Evolutionary conservation across 768 basidiomycete species (phyloP).

Genomic region (Boletus insuetus): DNA sequence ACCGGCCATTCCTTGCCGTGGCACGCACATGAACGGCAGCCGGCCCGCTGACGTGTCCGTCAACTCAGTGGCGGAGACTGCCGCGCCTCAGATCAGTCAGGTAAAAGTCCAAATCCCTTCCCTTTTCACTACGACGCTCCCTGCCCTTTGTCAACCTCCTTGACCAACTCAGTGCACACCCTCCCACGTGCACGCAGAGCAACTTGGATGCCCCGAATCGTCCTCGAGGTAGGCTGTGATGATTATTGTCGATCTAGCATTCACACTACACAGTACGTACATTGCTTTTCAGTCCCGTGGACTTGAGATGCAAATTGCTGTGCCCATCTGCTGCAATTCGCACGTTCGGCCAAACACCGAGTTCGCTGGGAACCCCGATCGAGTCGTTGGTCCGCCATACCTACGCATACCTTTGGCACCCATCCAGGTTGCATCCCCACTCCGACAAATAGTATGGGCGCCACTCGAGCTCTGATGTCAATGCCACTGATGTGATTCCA

Average conservation of each 20-base stretch:
- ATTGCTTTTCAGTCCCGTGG: slow-evolving; percentile 2
- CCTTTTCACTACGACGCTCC: not conserved
- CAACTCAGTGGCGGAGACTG: not conserved
- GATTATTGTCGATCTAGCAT: slow-evolving; percentile 7
- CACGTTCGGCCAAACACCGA: slow-evolving; percentile 12
- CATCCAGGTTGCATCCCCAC: not conserved
- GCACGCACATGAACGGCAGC: not conserved
- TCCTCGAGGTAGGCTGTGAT: not conserved
- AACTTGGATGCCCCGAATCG: not conserved
- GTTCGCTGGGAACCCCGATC: not conserved
- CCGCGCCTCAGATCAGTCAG: not conserved
- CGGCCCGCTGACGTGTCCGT: slow-evolving; percentile 1
- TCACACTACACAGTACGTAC: slow-evolving; percentile 8
- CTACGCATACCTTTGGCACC: not conserved
- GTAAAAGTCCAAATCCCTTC: not conserved
- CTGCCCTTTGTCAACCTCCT: not conserved
- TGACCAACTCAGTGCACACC: not conserved
- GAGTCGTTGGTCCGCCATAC: not conserved
- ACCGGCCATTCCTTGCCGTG: slow-evolving; percentile 26
- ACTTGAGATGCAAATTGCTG: slow-evolving; percentile 13
- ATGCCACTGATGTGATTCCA: not conserved
- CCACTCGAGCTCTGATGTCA: slow-evolving; percentile 1
- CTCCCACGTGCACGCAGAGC: not conserved
- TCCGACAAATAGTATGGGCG: not conserved
- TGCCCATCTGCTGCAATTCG: slow-evolving; percentile 8